A percentile compares a stretch with the other conserved stretches of the same genome.
Conservation (phyloP, 139 green algal genomes). For the Desmodesmus armatus region DNA sequence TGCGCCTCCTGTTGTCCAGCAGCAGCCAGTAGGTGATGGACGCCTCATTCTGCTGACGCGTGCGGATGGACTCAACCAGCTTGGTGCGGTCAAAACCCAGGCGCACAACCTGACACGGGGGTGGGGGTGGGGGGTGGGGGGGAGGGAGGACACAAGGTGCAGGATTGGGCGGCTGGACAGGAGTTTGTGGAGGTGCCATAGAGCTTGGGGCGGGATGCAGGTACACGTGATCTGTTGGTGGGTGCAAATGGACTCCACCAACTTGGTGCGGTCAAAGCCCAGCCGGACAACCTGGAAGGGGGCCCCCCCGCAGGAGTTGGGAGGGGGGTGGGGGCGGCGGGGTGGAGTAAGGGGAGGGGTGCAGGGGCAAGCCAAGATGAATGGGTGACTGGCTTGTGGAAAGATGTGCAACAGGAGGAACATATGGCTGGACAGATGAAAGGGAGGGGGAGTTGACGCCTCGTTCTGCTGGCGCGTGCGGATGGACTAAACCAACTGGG, state of each 20-base stretch:
- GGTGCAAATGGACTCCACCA: conserved; percentile 76
- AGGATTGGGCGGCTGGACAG: no score
- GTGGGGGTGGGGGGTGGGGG: background rate
- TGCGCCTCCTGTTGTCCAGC: conserved; percentile 80
- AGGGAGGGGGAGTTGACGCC: conserved; percentile 96
- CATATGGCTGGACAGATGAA: no score
- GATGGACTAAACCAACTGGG: no score
- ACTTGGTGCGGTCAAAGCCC: conserved; percentile 82
- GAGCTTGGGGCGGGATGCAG: no score
- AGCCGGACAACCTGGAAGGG: conserved; percentile 74
- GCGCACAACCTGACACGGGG: conserved; percentile 64
- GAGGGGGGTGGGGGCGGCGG: no score
- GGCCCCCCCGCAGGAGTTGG: background rate
- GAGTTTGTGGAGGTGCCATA: no score
- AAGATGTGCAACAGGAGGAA: no score
- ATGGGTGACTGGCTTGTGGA: no score
- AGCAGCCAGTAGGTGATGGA: conserved; percentile 99
- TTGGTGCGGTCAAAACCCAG: conserved; percentile 87
- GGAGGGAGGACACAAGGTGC: no score
- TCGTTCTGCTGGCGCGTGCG: conserved; percentile 87
- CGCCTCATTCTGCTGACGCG: conserved; percentile 91
- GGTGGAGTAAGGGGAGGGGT: no score
- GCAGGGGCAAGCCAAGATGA: no score
- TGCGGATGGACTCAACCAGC: conserved; percentile 77
- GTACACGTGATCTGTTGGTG: conserved; percentile 87